Evolutionary conservation across 306 rosid genomes (phyloP), one percentile per base, ranked within the genome.

Genomic region (Lotus japonicus): DNA sequence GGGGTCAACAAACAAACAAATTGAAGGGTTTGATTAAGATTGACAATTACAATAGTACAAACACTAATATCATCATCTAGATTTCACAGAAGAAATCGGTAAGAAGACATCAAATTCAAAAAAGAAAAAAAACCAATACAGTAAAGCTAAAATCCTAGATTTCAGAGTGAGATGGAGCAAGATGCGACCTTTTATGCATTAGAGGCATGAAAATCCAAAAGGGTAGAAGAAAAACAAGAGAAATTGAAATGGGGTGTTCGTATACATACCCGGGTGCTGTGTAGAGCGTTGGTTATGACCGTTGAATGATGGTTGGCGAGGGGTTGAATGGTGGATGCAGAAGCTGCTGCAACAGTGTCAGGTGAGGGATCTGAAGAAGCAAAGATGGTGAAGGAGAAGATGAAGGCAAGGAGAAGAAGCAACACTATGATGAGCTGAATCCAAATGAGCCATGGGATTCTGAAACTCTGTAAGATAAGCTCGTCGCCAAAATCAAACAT

Each of bases 401-500:
- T 66, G 9, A 84, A 77, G 33, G 70, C 65, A n/a, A 94, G 11
- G 54, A 90, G 80, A 48, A 91, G 89, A 60, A 90, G 21, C 5
- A 85, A 65, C 0, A 90, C 81, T 0, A 94, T 36, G 13, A 94
- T 36, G 15, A 88, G 78, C 65, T 90, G 98, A 72, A 86, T 85
- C 97, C 90, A 94, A 10, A 90, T 72, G 6, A 94, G 87, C 88
- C 95, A 85, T 68, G 95, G 87, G 52, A 84, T 39, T 76, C 62
- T 80, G 74, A 66, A 73, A 78, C 61, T 80, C 43, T 80, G 69
- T 6, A 89, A 11, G 17, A 65, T 26, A 5, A 92, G 17, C 14
- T 82, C 96, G 33, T 86, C 96, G 43, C 88, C 92, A 71, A 82
- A 85, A 77, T 85, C 83, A n/a, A 80, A 76, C 98, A 90, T 89